Conservation (phyloP, 2,329 filamentous ascomycete genomes). For the Fusarium cyanostomum region DNA sequence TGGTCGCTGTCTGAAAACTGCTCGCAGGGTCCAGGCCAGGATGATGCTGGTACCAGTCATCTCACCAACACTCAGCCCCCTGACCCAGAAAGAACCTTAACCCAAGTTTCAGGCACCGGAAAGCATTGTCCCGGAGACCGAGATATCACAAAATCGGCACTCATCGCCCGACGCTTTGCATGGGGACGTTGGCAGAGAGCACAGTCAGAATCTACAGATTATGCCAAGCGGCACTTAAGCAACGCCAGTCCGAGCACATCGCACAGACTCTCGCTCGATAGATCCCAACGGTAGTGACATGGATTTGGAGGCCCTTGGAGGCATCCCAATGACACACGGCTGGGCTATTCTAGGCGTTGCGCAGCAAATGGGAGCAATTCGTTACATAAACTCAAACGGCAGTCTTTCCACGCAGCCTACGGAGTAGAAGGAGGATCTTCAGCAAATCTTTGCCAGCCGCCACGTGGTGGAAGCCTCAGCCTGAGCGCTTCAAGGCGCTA, state of each 20-base stretch:
- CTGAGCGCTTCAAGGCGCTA: not conserved
- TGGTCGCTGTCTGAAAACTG: not conserved
- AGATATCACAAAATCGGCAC: not conserved
- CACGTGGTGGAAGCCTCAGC: not conserved
- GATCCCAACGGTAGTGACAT: not conserved
- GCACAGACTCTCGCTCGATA: not conserved
- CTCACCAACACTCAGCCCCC: not conserved
- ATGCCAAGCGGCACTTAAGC: not conserved
- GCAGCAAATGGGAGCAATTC: not conserved
- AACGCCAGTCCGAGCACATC: conserved; percentile 10
- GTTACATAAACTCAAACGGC: not conserved
- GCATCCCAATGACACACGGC: not conserved
- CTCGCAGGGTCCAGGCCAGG: not conserved
- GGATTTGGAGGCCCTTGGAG: too few species aligned
- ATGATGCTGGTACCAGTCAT: not conserved
- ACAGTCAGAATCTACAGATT: too few species aligned
- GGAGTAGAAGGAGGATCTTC: not conserved
- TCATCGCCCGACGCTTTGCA: not conserved
- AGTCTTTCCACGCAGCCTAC: not conserved
- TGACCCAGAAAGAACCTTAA: conserved; percentile 2
- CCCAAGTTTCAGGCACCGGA: not conserved
- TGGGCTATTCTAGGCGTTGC: too few species aligned
- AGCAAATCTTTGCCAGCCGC: not conserved
- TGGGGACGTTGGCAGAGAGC: not conserved
- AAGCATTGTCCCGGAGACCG: not conserved